Percentiles rank a stretch among this genome's conserved stretches.
Evolutionary conservation across 2,329 filamentous ascomycete species (phyloP).

Genomic region (Coniochaeta ligniaria): DNA sequence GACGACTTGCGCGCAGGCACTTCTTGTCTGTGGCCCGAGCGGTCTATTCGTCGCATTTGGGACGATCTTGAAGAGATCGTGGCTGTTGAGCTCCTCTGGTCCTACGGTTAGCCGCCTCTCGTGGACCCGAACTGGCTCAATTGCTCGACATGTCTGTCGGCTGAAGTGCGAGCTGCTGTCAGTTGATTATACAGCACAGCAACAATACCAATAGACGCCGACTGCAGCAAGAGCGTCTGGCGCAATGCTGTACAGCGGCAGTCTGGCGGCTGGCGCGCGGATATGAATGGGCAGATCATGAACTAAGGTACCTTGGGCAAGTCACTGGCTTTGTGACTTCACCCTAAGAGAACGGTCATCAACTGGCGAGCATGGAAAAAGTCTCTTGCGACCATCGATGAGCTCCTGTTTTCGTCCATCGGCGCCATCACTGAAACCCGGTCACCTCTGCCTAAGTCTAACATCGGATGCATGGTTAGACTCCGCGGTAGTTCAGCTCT

Average conservation of each 20-base stretch:
- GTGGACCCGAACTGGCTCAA: not conserved
- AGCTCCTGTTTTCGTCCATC: too few species aligned
- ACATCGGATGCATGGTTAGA: not conserved
- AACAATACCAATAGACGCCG: not conserved
- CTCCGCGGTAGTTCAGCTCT: not conserved
- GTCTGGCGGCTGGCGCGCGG: not conserved
- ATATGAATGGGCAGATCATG: not conserved
- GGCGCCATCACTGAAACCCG: too few species aligned
- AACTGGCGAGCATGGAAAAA: too few species aligned
- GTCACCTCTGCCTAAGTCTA: too few species aligned
- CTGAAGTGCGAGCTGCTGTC: not conserved
- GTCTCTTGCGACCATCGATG: too few species aligned
- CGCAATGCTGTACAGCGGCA: not conserved
- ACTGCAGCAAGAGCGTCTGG: not conserved
- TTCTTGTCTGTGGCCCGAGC: not conserved
- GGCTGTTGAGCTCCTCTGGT: not conserved
- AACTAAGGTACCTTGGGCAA: too few species aligned
- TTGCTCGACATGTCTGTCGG: not conserved
- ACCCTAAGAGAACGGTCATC: too few species aligned
- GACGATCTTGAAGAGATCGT: not conserved
- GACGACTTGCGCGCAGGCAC: not conserved
- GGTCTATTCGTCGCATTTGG: not conserved
- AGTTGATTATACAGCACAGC: not conserved
- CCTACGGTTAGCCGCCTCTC: not conserved
- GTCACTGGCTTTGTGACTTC: not conserved